Conservation (phyloP, 2,329 filamentous ascomycete genomes). For the Phialophora tarda region DNA sequence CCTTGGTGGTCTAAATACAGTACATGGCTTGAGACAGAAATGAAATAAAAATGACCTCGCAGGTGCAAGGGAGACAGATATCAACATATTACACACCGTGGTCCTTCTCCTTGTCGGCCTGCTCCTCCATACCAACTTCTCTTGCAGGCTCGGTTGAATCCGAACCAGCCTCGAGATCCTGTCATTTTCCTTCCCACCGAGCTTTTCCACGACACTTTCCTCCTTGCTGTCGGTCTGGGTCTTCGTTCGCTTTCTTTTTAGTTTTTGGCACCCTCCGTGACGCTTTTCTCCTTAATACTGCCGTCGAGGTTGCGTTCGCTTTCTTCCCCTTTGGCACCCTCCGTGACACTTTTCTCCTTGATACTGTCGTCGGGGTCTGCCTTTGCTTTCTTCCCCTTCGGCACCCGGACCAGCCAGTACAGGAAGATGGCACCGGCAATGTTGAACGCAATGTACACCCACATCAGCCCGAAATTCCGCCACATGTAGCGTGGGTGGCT, state of each 20-base stretch:
- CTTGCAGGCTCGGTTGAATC: background rate
- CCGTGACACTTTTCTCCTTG: conserved; percentile 1
- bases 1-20: background rate
- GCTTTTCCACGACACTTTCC: background rate
- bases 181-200: background rate
- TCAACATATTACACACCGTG: background rate
- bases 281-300: background rate
- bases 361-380: background rate
- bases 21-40: background rate
- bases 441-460: conserved; percentile 70
- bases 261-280: too few relatives aligned
- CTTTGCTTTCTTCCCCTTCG: conserved; percentile 41
- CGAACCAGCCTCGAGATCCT: background rate
- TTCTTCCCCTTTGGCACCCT: conserved; percentile 8
- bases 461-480: conserved; percentile 74
- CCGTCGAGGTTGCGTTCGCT: too few relatives aligned
- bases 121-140: background rate
- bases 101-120: background rate
- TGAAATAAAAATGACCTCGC: background rate
- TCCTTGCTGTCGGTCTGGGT: conserved; percentile 1
- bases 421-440: conserved; percentile 62
- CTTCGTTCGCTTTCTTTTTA: too few relatives aligned
- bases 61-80: background rate
- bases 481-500: conserved; percentile 60
- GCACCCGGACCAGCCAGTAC: conserved; percentile 69